A percentile compares a stretch with the other conserved stretches of the same genome.
Evolutionary conservation across 192 early-diverging fungal genomes (phyloP).

Genomic region (Coemansia aciculifera): DNA sequence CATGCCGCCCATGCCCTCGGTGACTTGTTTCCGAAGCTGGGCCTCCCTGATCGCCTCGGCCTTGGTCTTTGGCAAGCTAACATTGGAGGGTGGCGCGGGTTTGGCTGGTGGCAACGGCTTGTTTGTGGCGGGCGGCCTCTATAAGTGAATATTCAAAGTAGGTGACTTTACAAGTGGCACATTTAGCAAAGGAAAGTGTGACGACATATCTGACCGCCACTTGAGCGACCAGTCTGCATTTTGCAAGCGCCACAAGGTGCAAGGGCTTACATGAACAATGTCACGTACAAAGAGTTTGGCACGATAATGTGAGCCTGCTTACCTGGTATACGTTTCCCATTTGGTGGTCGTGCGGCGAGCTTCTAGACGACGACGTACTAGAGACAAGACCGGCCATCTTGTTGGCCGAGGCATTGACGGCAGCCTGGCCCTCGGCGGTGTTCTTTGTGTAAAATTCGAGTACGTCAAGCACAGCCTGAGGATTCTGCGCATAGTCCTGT

Average conservation of each 20-base stretch:
- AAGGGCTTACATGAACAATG: not conserved
- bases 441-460: conserved; percentile 98
- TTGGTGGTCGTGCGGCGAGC: conserved; percentile 22
- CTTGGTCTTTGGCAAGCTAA: conserved; percentile 46
- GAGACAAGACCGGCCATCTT: conserved; percentile 60
- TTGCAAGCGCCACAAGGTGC: conserved; percentile 8
- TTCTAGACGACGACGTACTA: conserved; percentile 26
- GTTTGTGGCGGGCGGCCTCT: conserved; percentile 22
- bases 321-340: conserved; percentile 14
- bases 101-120: conserved; percentile 52
- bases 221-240: conserved; percentile 1
- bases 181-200: conserved; percentile 1
- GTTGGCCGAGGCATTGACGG: conserved; percentile 45
- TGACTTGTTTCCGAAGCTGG: conserved; percentile 50
- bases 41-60: conserved; percentile 54
- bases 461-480: conserved; percentile 96
- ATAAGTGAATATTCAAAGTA: conserved; percentile 1
- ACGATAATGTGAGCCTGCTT: not conserved
- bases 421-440: conserved; percentile 48
- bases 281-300: not conserved
- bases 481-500: conserved; percentile 97
- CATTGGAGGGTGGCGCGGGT: conserved; percentile 42
- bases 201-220: conserved; percentile 2
- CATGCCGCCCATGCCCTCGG: conserved; percentile 53
- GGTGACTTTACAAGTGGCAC: not conserved